phyloP scores from a whole-genome alignment of 352 stramenopile genomes.

The Ophiocytium majus region DNA sequence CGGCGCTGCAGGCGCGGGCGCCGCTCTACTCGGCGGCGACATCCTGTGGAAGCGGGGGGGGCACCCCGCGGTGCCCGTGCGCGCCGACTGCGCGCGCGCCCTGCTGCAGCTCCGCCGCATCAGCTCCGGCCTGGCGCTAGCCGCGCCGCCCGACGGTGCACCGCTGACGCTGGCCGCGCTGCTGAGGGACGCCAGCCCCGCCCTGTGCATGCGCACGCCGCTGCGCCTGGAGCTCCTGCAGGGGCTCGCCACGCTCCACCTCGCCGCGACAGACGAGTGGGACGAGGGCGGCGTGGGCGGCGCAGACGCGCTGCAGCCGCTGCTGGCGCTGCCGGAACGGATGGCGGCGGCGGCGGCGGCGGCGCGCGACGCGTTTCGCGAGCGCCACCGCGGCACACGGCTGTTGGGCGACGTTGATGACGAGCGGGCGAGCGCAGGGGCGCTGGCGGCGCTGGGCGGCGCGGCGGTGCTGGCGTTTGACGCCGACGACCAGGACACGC shows the following conservation, averaged over 20 bases:
- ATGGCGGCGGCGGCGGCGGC: not conserved
- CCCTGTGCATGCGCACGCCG: slow-evolving; percentile 61
- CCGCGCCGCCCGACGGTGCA: not conserved
- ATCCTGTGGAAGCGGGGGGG: slow-evolving; percentile 87
- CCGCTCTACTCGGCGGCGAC: slow-evolving; percentile 52
- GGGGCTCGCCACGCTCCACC: slow-evolving; percentile 68
- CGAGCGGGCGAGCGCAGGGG: not conserved
- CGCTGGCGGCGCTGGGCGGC: not conserved
- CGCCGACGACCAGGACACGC: slow-evolving; percentile 9
- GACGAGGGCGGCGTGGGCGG: slow-evolving; percentile 1
- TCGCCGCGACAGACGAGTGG: slow-evolving; percentile 49
- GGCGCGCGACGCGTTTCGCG: not conserved
- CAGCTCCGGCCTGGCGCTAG: slow-evolving; percentile 7
- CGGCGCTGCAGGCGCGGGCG: not conserved
- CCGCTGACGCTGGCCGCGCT: slow-evolving; percentile 6
- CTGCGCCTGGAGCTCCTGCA: slow-evolving; percentile 66
- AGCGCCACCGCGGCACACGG: slow-evolving; percentile 14
- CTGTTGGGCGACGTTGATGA: not conserved
- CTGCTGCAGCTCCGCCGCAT: slow-evolving; percentile 42
- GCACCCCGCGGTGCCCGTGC: slow-evolving; percentile 66
- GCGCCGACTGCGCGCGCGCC: slow-evolving; percentile 60
- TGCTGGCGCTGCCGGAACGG: not conserved
- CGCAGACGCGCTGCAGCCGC: not conserved
- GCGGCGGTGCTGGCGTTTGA: slow-evolving; percentile 11
- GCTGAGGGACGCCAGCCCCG: slow-evolving; percentile 58